phyloP scores from a whole-genome alignment of 2,329 filamentous ascomycete species.

The Alternaria ventricosa region DNA sequence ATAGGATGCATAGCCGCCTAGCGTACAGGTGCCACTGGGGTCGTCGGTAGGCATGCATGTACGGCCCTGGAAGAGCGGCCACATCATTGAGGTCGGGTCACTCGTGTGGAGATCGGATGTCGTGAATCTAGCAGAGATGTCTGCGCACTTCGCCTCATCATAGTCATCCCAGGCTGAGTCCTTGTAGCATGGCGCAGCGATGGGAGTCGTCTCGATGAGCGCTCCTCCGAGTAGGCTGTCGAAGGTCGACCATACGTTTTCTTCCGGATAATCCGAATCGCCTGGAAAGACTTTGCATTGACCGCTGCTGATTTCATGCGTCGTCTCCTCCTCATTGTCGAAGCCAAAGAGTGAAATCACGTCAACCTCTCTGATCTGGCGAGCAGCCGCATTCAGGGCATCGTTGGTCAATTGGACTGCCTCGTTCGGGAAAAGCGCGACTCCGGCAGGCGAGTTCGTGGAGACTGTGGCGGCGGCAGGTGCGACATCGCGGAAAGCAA shows the following conservation, averaged over 20 bases:
- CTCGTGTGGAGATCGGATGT: conserved; percentile 16
- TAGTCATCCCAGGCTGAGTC: conserved; percentile 15
- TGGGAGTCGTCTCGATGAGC: conserved; percentile 27
- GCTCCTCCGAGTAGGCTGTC: conserved; percentile 20
- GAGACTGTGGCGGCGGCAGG: conserved; percentile 18
- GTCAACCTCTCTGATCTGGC: conserved; percentile 4
- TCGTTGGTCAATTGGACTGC: conserved; percentile 23
- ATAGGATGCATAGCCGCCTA: conserved; percentile 24
- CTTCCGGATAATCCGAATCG: conserved; percentile 24
- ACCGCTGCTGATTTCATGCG: not conserved
- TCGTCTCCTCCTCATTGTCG: not conserved
- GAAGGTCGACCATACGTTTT: conserved; percentile 23
- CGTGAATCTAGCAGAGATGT: conserved; percentile 16
- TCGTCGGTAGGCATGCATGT: conserved; percentile 30
- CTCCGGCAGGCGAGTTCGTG: conserved; percentile 11
- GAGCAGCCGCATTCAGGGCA: not conserved
- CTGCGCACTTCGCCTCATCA: conserved; percentile 19
- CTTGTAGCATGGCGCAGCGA: conserved; percentile 32
- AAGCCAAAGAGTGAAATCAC: conserved; percentile 41
- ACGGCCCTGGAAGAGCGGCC: conserved; percentile 30
- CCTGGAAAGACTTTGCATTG: conserved; percentile 31
- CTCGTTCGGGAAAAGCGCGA: conserved; percentile 14
- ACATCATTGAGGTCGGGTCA: conserved; percentile 34
- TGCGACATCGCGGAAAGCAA: conserved; percentile 5
- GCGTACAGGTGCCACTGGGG: conserved; percentile 15